Conservation (phyloP, 2,329 filamentous ascomycete species). For the Aspergillus vadensis region DNA sequence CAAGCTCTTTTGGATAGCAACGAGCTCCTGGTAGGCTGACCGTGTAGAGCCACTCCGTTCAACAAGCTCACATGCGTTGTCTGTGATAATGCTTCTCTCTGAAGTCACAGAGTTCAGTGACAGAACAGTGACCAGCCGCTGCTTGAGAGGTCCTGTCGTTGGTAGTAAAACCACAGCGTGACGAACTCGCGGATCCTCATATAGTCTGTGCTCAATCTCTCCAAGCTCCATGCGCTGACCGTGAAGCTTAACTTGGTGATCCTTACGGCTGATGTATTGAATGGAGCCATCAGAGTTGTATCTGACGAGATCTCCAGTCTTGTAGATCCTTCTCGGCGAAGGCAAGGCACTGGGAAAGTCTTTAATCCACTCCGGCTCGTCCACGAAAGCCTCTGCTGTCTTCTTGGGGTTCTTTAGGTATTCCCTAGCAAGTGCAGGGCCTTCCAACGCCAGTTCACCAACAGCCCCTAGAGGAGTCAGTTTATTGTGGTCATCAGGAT, state of each 20-base stretch:
- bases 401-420: conserved; percentile 42
- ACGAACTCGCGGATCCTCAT: conserved; percentile 35
- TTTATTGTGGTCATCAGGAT: conserved; percentile 32
- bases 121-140: conserved; percentile 50
- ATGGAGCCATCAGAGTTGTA: conserved; percentile 26
- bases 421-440: conserved; percentile 40
- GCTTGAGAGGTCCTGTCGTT: conserved; percentile 45
- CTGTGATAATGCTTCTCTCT: conserved; percentile 29
- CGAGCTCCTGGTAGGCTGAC: conserved; percentile 32
- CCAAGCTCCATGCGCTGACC: conserved; percentile 67
- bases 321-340: conserved; percentile 27
- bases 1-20: conserved; percentile 40
- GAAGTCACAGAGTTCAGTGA: conserved; percentile 34
- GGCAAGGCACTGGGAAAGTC: conserved; percentile 11
- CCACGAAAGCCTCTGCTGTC: conserved; percentile 33
- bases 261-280: conserved; percentile 54
- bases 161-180: conserved; percentile 49
- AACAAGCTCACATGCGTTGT: conserved; percentile 37
- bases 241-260: conserved; percentile 66
- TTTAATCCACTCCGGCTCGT: conserved; percentile 28
- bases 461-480: conserved; percentile 41
- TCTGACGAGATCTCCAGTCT: conserved; percentile 30
- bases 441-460: conserved; percentile 41
- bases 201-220: conserved; percentile 47
- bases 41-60: conserved; percentile 26